These are phyloP conservation scores for Calonectria ilicicola DNA, from an alignment of 2,329 filamentous ascomycete species.

Conservation along the genomic window DNA sequence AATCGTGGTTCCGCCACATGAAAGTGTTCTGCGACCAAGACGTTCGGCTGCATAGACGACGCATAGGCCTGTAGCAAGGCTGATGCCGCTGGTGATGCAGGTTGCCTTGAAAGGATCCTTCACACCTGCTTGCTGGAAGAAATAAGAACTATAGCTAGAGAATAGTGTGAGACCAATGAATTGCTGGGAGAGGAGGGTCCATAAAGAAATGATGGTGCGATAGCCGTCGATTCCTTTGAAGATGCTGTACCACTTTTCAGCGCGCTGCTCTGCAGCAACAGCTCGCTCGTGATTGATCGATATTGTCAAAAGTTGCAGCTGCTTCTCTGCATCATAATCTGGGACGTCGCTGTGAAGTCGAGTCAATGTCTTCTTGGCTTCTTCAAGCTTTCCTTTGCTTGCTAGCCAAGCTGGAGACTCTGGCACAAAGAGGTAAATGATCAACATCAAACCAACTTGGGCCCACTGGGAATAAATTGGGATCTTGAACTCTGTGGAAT, in stretches of 20 bases:
- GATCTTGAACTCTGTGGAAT: constrained; percentile 44
- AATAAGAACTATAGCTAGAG: constrained; percentile 66
- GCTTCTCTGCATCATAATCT: constrained; percentile 41
- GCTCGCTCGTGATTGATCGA: constrained; percentile 37
- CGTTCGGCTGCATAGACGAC: neutral
- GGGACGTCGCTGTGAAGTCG: constrained; percentile 28
- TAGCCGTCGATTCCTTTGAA: constrained; percentile 44
- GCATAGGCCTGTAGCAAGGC: constrained; percentile 10
- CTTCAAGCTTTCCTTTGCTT: constrained; percentile 32
- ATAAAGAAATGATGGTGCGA: constrained; percentile 43
- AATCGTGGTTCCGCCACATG: constrained; percentile 14
- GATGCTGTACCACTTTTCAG: neutral
- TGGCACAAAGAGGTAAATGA: constrained; percentile 52
- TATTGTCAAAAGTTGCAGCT: constrained; percentile 12
- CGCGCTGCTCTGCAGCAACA: constrained; percentile 29
- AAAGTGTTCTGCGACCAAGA: neutral
- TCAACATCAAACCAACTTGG: constrained; percentile 53
- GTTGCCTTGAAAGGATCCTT: constrained; percentile 32
- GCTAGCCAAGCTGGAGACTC: constrained; percentile 53
- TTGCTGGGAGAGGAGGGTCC: constrained; percentile 35
- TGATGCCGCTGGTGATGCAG: constrained; percentile 26
- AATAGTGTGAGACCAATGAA: neutral
- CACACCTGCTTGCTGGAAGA: constrained; percentile 47
- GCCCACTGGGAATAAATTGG: constrained; percentile 59
- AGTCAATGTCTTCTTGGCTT: constrained; percentile 33